Conservation (phyloP, 768 basidiomycete species). For the Sutorius australiensis region DNA sequence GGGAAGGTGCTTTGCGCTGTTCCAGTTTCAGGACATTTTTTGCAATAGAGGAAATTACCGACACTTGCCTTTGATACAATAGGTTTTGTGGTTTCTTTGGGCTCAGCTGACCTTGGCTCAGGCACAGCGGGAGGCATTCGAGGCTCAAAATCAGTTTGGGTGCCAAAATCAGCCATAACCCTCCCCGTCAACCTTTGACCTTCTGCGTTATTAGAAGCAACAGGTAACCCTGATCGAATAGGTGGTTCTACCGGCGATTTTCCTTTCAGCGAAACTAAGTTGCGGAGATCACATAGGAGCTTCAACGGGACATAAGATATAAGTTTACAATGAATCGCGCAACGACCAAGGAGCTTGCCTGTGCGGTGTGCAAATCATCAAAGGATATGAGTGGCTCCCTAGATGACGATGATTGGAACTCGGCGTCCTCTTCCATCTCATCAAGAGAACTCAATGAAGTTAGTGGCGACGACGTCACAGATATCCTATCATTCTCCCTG, state of each 20-base stretch:
- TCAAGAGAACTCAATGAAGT: constrained; percentile 73
- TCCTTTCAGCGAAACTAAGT: constrained; percentile 15
- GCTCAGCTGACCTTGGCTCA: constrained; percentile 15
- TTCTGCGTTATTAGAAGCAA: not conserved
- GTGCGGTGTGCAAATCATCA: constrained; percentile 57
- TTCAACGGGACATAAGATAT: constrained; percentile 21
- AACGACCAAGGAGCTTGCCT: constrained; percentile 38
- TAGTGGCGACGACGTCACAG: constrained; percentile 64
- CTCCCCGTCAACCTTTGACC: constrained; percentile 7
- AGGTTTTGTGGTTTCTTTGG: constrained; percentile 20
- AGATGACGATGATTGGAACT: constrained; percentile 21
- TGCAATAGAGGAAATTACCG: not conserved
- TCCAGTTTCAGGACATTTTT: constrained; percentile 5
- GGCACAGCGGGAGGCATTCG: constrained; percentile 2
- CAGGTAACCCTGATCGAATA: not conserved
- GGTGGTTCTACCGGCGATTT: not conserved
- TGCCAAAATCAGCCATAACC: constrained; percentile 21
- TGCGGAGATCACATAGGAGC: constrained; percentile 40
- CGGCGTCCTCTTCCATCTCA: constrained; percentile 42
- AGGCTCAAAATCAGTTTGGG: constrained; percentile 28
- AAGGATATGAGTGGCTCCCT: constrained; percentile 29
- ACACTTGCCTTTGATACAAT: constrained; percentile 19
- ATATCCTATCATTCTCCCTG: constrained; percentile 34
- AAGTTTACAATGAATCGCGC: constrained; percentile 8
- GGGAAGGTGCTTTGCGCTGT: constrained; percentile 31